These are phyloP conservation scores for Trypanosoma vivax DNA, from an alignment of 208 protist species.

Conservation along the genomic window DNA sequence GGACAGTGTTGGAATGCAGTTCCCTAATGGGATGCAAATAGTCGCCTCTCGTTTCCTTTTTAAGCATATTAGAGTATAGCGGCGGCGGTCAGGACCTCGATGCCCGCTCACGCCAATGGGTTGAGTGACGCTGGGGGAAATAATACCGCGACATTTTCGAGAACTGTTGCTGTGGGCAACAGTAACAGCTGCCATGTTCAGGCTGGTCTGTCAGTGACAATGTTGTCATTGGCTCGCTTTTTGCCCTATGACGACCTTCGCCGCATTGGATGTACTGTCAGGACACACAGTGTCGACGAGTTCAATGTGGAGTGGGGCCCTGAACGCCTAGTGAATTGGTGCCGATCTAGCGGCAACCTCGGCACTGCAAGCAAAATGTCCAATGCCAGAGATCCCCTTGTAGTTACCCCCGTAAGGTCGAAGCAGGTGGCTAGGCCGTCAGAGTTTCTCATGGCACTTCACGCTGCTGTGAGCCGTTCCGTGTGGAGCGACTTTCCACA, in stretches of 20 bases:
- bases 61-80: too few species aligned
- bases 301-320: background rate
- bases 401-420: background rate
- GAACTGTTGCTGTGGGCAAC: background rate
- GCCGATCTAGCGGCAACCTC: background rate
- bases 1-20: too few species aligned
- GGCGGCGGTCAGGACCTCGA: too few species aligned
- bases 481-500: background rate
- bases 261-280: background rate
- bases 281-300: background rate
- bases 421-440: background rate
- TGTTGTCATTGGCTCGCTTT: constrained; percentile 11
- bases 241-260: constrained; percentile 18
- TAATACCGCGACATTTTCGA: too few species aligned
- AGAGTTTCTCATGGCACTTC: constrained; percentile 9
- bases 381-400: background rate
- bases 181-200: background rate
- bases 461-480: background rate
- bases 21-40: too few species aligned
- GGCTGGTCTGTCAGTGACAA: too few species aligned
- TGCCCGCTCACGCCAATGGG: too few species aligned
- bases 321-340: background rate
- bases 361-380: background rate
- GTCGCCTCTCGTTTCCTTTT: too few species aligned
- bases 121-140: too few species aligned